Conservation (phyloP, 257 asterid species). For the Nyctanthes arbortristis region DNA sequence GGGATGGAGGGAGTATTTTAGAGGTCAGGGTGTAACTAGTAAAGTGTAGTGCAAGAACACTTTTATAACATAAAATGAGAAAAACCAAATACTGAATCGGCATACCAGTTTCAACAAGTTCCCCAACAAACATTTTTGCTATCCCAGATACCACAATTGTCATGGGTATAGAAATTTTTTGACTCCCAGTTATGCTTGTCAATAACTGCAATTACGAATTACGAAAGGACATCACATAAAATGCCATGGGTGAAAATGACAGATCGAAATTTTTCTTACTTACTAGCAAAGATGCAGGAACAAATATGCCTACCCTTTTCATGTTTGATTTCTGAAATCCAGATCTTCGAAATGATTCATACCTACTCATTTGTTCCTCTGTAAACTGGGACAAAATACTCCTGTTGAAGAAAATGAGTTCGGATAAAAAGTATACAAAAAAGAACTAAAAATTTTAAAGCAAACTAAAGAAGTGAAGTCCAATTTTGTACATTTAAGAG, state of each 20-base stretch:
- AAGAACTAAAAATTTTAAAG: neutral
- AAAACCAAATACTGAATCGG: neutral
- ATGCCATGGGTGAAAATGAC: too few relatives aligned
- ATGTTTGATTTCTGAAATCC: conserved; percentile 87
- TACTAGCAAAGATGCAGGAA: conserved; percentile 6
- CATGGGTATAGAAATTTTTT: conserved; percentile 76
- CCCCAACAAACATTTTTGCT: conserved; percentile 93
- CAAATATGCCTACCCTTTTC: conserved; percentile 61
- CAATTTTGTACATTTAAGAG: neutral
- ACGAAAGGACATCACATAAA: conserved; percentile 14
- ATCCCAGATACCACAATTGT: conserved; percentile 85
- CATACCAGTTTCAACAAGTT: conserved; percentile 73
- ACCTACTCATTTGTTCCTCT: conserved; percentile 85
- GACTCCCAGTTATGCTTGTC: conserved; percentile 72
- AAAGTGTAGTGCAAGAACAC: neutral
- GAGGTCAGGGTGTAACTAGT: neutral
- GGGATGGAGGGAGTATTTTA: too few relatives aligned
- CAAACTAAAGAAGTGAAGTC: neutral
- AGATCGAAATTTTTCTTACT: too few relatives aligned
- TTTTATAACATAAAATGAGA: neutral
- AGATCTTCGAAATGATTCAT: conserved; percentile 86
- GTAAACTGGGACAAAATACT: conserved; percentile 75
- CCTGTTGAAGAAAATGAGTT: conserved; percentile 41
- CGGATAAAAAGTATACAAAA: conserved; percentile 17
- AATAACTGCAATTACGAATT: conserved; percentile 48